phyloP scores from a whole-genome alignment of 225 moss, liverwort and hornwort species.

The Physcomitrellopsis africana region DNA sequence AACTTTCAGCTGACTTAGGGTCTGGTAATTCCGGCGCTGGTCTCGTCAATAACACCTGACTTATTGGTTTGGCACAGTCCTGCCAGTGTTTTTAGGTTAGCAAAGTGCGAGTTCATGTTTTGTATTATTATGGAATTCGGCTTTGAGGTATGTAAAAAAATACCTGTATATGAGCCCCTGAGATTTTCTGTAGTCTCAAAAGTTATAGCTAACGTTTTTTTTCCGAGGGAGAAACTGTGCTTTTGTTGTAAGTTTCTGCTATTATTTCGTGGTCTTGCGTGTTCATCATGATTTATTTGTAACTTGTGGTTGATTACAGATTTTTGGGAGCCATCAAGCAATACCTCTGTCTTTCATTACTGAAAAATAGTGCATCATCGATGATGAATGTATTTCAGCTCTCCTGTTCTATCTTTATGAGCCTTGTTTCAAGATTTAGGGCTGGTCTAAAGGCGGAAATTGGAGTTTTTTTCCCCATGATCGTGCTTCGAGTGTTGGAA shows the following conservation, averaged over 20 bases:
- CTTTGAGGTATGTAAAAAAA: background rate
- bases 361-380: slow-evolving; percentile 97
- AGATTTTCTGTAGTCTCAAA: background rate
- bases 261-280: slow-evolving; percentile 5
- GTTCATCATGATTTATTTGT: slow-evolving; percentile 12
- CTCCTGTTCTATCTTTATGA: slow-evolving; percentile 99
- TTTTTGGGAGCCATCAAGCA: slow-evolving; percentile 99
- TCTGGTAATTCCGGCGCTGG: background rate
- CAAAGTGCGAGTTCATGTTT: slow-evolving; percentile 10
- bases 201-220: too few relatives aligned
- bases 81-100: slow-evolving; percentile 13
- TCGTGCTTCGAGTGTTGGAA: slow-evolving; percentile 94
- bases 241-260: slow-evolving; percentile 13
- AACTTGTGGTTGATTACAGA: slow-evolving; percentile 53
- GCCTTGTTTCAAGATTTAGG: slow-evolving; percentile 97
- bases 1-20: slow-evolving; percentile 1
- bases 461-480: slow-evolving; percentile 99
- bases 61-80: slow-evolving; percentile 15
- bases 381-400: slow-evolving; percentile 99
- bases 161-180: background rate
- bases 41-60: background rate
- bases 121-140: background rate
- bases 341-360: slow-evolving; percentile 90
- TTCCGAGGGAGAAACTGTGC: slow-evolving; percentile 3
- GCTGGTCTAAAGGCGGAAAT: slow-evolving; percentile 98